Evolutionary conservation across 1,284 basidiomycete genomes (phyloP).

Genomic region (Ceratobasidium sp.): DNA sequence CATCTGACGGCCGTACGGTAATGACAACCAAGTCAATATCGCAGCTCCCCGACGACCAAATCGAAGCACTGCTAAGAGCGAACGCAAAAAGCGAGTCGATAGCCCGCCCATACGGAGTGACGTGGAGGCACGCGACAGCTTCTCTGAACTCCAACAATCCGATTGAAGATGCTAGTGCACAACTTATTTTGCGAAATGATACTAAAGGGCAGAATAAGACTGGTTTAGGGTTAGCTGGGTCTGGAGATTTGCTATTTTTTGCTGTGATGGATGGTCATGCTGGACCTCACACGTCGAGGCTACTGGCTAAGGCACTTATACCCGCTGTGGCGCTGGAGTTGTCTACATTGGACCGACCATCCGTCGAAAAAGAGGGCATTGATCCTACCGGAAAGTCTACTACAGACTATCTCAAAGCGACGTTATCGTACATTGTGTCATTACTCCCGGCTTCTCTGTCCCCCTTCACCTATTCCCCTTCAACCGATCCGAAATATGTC

Average conservation of each 20-base stretch:
- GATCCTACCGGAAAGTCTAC: background rate
- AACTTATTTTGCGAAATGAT: conserved; percentile 78
- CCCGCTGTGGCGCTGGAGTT: conserved; percentile 89
- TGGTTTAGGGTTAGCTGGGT: conserved; percentile 48
- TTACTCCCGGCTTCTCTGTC: conserved; percentile 62
- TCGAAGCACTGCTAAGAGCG: conserved; percentile 73
- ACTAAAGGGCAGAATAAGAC: conserved; percentile 48
- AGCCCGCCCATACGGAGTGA: conserved; percentile 65
- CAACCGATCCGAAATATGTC: conserved; percentile 74
- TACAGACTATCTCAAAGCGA: conserved; percentile 15
- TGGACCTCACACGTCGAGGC: conserved; percentile 85
- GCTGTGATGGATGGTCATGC: conserved; percentile 95
- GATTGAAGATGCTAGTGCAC: conserved; percentile 88
- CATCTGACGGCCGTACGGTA: conserved; percentile 40
- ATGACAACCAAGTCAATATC: conserved; percentile 58
- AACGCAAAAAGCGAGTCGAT: conserved; percentile 61
- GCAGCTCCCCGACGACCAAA: conserved; percentile 69
- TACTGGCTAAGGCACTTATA: conserved; percentile 89
- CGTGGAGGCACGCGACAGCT: conserved; percentile 82
- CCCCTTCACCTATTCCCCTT: conserved; percentile 55
- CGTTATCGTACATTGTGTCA: conserved; percentile 60
- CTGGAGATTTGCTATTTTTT: conserved; percentile 85
- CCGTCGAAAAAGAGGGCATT: conserved; percentile 22
- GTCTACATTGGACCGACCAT: conserved; percentile 64
- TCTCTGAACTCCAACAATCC: conserved; percentile 88